These are phyloP conservation scores for Xylaria sp. DNA, from an alignment of 495 filamentous ascomycete genomes.

Conservation along the genomic window DNA sequence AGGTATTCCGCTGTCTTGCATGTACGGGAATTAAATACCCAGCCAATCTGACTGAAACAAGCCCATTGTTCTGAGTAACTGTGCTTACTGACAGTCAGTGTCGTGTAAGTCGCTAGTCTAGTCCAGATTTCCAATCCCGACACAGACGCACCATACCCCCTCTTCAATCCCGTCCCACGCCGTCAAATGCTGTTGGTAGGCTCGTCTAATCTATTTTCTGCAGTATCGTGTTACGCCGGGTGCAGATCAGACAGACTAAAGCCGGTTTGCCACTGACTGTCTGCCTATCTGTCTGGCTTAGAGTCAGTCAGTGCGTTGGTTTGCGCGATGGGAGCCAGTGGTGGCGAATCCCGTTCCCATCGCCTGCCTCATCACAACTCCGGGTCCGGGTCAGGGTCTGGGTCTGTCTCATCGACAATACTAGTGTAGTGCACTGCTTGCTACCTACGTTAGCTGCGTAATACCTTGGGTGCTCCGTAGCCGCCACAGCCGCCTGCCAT, in stretches of 20 bases:
- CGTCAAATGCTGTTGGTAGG: not conserved
- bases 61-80: not conserved
- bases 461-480: not conserved
- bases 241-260: not conserved
- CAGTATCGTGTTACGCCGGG: not conserved
- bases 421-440: too few species aligned
- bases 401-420: too few species aligned
- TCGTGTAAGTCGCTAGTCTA: not conserved
- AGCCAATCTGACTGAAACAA: not conserved
- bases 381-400: too few species aligned
- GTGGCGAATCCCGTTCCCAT: slow-evolving; percentile 22
- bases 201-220: not conserved
- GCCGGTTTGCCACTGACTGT: too few species aligned
- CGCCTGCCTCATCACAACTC: slow-evolving; percentile 14
- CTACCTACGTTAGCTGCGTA: too few species aligned
- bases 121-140: not conserved
- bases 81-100: not conserved
- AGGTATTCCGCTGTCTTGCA: not conserved
- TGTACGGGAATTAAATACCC: not conserved
- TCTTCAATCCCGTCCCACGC: slow-evolving; percentile 2
- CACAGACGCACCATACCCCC: not conserved
- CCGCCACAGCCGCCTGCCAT: not conserved
- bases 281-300: not conserved
- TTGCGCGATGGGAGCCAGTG: slow-evolving; percentile 18
- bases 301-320: slow-evolving; percentile 13